Evolutionary conservation across 495 filamentous ascomycete species (phyloP).

Genomic region (Peziza echinospora): DNA sequence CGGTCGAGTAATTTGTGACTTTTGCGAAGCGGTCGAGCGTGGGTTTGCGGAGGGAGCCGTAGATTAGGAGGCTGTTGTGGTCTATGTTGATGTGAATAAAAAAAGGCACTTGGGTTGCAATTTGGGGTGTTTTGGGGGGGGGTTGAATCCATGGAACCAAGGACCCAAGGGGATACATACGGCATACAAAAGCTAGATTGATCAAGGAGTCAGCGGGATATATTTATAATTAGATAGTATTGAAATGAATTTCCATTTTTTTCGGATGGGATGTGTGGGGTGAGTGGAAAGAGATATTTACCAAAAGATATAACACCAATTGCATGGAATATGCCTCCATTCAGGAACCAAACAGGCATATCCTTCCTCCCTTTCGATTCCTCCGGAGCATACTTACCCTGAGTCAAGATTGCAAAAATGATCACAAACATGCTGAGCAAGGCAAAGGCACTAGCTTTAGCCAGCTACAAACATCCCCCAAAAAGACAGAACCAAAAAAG

Average conservation of each 20-base stretch:
- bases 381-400: slow-evolving; percentile 48
- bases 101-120: too few species aligned
- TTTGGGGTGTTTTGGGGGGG: slow-evolving; percentile 4
- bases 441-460: slow-evolving; percentile 82
- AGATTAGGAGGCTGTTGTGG: slow-evolving; percentile 92
- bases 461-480: slow-evolving; percentile 35
- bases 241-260: background rate
- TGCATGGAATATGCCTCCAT: slow-evolving; percentile 76
- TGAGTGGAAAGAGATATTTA: slow-evolving; percentile 21
- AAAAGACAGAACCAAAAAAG: background rate
- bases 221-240: too few species aligned
- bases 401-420: slow-evolving; percentile 67
- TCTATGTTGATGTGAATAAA: too few species aligned
- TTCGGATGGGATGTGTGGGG: background rate
- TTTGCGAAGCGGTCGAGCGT: slow-evolving; percentile 81
- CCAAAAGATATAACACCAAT: slow-evolving; percentile 96
- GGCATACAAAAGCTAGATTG: slow-evolving; percentile 21
- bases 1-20: slow-evolving; percentile 83
- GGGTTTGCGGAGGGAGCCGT: slow-evolving; percentile 80
- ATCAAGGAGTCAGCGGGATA: too few species aligned
- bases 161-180: slow-evolving; percentile 24
- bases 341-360: slow-evolving; percentile 43
- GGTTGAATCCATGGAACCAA: slow-evolving; percentile 6
- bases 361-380: slow-evolving; percentile 49
- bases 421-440: slow-evolving; percentile 83